phyloP scores from a whole-genome alignment of 2,329 filamentous ascomycete genomes.

The Chalaropsis thielavioides region DNA sequence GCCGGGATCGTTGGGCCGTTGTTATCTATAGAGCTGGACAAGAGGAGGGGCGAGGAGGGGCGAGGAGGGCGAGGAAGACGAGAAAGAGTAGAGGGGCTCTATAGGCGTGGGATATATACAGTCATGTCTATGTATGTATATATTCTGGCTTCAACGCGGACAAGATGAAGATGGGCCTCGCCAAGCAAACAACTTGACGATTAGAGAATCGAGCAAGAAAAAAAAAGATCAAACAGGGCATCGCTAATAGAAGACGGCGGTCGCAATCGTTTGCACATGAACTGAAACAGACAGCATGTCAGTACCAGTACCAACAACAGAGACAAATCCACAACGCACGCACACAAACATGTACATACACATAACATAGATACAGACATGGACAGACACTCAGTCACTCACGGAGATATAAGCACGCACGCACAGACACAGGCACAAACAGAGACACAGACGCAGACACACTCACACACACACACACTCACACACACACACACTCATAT shows the following conservation, averaged over 20 bases:
- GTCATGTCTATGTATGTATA: conserved; percentile 5
- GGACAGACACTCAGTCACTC: too few species aligned
- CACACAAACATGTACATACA: neutral
- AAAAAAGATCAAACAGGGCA: too few species aligned
- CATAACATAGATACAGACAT: neutral
- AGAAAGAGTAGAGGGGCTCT: neutral
- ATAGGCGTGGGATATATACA: neutral
- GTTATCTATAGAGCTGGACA: too few species aligned
- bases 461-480: neutral
- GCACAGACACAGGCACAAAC: neutral
- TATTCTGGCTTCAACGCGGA: neutral
- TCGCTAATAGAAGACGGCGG: neutral
- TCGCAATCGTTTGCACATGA: neutral
- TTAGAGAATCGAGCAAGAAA: neutral
- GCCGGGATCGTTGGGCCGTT: neutral
- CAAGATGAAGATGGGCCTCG: too few species aligned
- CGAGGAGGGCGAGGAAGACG: neutral
- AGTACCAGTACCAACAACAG: neutral
- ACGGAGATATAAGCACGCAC: neutral
- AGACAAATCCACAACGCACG: neutral
- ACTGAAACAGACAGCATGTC: neutral
- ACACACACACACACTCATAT: neutral
- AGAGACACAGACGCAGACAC: too few species aligned
- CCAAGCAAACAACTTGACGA: neutral
- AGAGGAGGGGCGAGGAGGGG: neutral